Evolutionary conservation across 2,329 filamentous ascomycete species (phyloP), one percentile per base, ranked within the genome.

Genomic region (Alternaria sp.): DNA sequence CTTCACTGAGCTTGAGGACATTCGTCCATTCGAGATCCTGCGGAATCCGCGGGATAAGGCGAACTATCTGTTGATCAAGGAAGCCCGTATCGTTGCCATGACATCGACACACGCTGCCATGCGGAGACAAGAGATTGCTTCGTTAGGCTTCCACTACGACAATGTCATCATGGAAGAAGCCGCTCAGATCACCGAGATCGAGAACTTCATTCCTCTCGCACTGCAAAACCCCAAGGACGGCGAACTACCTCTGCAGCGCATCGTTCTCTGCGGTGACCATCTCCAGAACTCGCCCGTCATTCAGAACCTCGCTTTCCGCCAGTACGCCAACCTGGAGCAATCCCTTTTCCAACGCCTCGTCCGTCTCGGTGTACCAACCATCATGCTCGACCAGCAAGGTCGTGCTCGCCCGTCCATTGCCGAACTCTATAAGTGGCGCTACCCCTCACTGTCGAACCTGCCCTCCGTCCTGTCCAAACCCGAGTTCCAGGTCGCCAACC

Each of bases 131-230:
- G 95, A 98, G 73, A 98, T 99, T 72, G 91, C 93, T 1, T 86
- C 88, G 15, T 86, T 98, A n/a, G 94, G 94, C 15, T 99, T 99
- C 81, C 93, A 93, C 71, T 99, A 99, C 74, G 94, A 98, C 83
- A 99, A 97, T 68, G 91, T 99, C 12, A 87, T 99, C 57, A 97
- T 99, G 92, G 96, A 99, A 83, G 96, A 99, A 85, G 95, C 96
- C 6, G 96, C 96, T 12, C 96, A 99, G 77, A 95, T 99, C 75
- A 99, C 95, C 0, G 96, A 99, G 79, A 92, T 97, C 49, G 96
- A 99, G 78, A 97, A 93, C 67, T 98, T 99, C 81, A 93, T 99
- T 67, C 96, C 96, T 0, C 85, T 97, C 57, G 92, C 94, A n/a
- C 86, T 99, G 80, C 96, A 99, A 77, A 93, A 92, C 67, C 88